These are phyloP conservation scores for Fagopyrum homotropicum DNA, from an alignment of 148 eudicot genomes.

Conservation along the genomic window DNA sequence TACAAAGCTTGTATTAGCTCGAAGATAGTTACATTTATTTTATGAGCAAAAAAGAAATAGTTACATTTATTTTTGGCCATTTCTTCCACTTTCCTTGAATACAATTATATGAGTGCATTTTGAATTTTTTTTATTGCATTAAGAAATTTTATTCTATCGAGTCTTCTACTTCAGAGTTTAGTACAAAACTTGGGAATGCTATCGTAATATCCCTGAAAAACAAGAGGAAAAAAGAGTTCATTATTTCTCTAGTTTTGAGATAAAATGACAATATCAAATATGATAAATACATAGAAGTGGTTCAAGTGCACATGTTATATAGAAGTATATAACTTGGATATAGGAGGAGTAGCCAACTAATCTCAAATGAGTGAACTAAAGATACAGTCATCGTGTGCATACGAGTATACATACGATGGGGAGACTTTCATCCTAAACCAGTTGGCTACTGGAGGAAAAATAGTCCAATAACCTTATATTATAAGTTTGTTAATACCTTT, in stretches of 20 bases:
- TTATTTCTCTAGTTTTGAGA: background rate
- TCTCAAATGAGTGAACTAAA: too few species aligned
- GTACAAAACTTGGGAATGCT: conserved; percentile 85
- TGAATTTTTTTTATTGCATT: background rate
- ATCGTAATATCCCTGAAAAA: conserved; percentile 37
- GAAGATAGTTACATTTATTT: background rate
- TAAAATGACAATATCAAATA: background rate
- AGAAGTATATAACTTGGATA: background rate
- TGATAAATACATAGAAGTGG: background rate
- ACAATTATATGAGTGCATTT: background rate
- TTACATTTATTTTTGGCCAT: background rate
- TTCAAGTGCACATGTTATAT: background rate
- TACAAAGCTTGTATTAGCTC: too few species aligned
- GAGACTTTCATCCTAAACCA: too few species aligned
- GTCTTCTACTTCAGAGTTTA: conserved; percentile 58
- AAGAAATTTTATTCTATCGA: conserved; percentile 20
- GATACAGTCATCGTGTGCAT: too few species aligned
- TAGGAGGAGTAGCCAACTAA: too few species aligned
- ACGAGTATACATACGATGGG: too few species aligned
- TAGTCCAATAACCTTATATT: too few species aligned
- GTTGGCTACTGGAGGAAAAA: too few species aligned
- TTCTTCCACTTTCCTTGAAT: background rate
- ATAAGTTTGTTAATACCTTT: too few species aligned
- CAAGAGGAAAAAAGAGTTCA: background rate
- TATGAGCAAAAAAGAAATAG: background rate